Evolutionary conservation across 768 basidiomycete genomes (phyloP).

Genomic region (Mycena indigotica): DNA sequence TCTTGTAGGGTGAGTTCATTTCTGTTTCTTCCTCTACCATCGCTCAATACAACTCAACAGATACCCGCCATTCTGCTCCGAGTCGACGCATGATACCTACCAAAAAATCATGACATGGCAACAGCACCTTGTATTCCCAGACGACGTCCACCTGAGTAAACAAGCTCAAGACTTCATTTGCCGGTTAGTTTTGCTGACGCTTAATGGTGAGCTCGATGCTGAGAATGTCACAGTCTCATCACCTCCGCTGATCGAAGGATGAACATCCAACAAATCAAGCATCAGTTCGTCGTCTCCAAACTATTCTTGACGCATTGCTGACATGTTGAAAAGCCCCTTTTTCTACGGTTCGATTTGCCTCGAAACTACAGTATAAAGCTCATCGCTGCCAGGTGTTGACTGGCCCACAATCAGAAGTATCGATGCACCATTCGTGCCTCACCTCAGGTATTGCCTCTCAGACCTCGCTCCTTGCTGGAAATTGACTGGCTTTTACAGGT

Average conservation of each 20-base stretch:
- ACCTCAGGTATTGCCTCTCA: slow-evolving; percentile 46
- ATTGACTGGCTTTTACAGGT: slow-evolving; percentile 35
- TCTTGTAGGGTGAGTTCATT: slow-evolving; percentile 95
- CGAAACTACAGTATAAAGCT: neutral
- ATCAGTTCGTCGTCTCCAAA: no score
- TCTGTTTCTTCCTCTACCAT: slow-evolving; percentile 31
- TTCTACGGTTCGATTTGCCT: slow-evolving; percentile 63
- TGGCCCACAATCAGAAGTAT: slow-evolving; percentile 88
- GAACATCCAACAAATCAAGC: slow-evolving; percentile 84
- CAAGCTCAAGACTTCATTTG: slow-evolving; percentile 90
- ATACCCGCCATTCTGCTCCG: slow-evolving; percentile 82
- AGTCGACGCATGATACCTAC: slow-evolving; percentile 96
- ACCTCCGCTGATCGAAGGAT: slow-evolving; percentile 81
- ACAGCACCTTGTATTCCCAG: slow-evolving; percentile 83
- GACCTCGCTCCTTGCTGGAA: neutral
- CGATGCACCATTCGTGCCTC: slow-evolving; percentile 95
- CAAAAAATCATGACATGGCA: slow-evolving; percentile 97
- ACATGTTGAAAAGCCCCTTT: no score
- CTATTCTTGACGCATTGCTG: no score
- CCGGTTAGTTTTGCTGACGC: slow-evolving; percentile 68
- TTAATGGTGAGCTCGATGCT: no score
- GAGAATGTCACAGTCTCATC: slow-evolving; percentile 68
- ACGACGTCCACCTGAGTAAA: slow-evolving; percentile 88
- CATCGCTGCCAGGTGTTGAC: slow-evolving; percentile 54
- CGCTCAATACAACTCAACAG: no score